Evolutionary conservation across 768 basidiomycete species (phyloP).

Genomic region (Cystobasidiopsis lactophilus): DNA sequence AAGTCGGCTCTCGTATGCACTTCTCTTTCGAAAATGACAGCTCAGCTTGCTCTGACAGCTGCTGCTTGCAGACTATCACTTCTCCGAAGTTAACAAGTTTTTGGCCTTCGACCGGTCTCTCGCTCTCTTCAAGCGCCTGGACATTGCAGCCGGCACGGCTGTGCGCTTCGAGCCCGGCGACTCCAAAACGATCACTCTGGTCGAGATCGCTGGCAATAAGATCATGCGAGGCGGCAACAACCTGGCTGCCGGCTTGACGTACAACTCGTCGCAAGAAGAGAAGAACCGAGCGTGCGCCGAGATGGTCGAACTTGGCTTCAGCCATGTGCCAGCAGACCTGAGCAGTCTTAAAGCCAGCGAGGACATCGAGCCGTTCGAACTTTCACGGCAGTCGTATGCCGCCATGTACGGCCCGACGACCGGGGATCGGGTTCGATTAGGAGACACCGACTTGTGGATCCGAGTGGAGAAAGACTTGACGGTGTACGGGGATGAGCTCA

Average conservation of each 20-base stretch:
- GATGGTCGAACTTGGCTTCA: slow-evolving; percentile 1
- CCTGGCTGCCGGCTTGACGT: slow-evolving; percentile 1
- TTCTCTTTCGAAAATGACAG: slow-evolving; percentile 3
- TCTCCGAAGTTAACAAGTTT: slow-evolving; percentile 64
- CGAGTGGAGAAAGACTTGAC: slow-evolving; percentile 78
- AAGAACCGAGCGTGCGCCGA: neutral
- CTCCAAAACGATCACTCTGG: slow-evolving; percentile 56
- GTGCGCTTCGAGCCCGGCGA: slow-evolving; percentile 94
- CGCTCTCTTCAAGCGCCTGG: slow-evolving; percentile 64
- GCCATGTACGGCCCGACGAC: slow-evolving; percentile 89
- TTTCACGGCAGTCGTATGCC: slow-evolving; percentile 53
- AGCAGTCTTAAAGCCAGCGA: slow-evolving; percentile 31
- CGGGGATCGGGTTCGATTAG: slow-evolving; percentile 70
- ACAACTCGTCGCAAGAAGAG: neutral
- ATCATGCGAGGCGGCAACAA: slow-evolving; percentile 41
- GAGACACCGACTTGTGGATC: slow-evolving; percentile 75
- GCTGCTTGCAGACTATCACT: slow-evolving; percentile 50
- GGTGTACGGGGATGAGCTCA: slow-evolving; percentile 84
- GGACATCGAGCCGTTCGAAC: slow-evolving; percentile 22
- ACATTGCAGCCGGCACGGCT: slow-evolving; percentile 85
- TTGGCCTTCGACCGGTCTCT: slow-evolving; percentile 61
- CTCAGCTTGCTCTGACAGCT: neutral
- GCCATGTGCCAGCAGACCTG: slow-evolving; percentile 32
- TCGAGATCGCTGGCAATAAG: slow-evolving; percentile 48
- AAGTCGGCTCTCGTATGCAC: slow-evolving; percentile 33